Conservation (phyloP, 768 basidiomycete species). For the Lactarius pseudohatsudake region DNA sequence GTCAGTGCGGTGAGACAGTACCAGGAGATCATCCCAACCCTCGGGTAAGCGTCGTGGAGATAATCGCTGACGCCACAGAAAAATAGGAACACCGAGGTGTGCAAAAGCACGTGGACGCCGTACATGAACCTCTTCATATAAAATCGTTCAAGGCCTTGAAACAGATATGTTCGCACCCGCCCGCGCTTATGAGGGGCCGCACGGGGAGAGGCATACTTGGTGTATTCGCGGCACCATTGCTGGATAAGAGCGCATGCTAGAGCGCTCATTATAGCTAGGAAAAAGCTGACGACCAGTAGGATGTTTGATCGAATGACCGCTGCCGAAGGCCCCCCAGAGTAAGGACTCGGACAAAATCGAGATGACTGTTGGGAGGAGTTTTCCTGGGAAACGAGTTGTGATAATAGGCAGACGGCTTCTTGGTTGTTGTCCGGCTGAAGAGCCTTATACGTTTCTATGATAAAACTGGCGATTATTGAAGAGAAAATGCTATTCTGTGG, state of each 20-base stretch:
- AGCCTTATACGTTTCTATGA: conserved; percentile 26
- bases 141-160: conserved; percentile 9
- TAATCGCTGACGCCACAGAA: conserved; percentile 19
- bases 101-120: conserved; percentile 10
- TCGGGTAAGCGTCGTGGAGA: neutral
- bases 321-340: neutral
- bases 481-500: conserved; percentile 24
- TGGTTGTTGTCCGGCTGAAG: conserved; percentile 14
- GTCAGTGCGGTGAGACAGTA: neutral
- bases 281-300: conserved; percentile 19
- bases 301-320: conserved; percentile 17
- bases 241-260: conserved; percentile 20
- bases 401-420: conserved; percentile 5
- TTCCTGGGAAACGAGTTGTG: conserved; percentile 6
- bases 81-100: conserved; percentile 21
- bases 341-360: neutral
- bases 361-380: neutral
- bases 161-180: conserved; percentile 14
- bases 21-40: neutral
- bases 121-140: conserved; percentile 14
- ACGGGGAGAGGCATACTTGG: neutral
- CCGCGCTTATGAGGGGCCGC: conserved; percentile 17
- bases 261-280: conserved; percentile 15
- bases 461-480: conserved; percentile 26
- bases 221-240: conserved; percentile 21